Evolutionary conservation across 805 yeast genomes (phyloP).

Genomic region (Wickerhamiella allomyrinae): DNA sequence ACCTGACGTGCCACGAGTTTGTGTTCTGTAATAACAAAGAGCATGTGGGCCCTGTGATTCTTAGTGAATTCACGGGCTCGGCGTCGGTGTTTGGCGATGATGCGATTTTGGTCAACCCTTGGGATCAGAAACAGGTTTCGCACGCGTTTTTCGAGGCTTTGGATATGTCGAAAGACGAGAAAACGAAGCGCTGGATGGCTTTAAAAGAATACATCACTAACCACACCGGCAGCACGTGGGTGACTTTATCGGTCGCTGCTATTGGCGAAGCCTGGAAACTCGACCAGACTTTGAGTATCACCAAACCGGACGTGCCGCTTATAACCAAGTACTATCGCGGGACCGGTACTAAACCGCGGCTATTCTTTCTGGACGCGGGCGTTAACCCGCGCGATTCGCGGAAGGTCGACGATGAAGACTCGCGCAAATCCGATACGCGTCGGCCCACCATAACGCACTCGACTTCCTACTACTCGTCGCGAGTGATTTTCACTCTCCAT

Average conservation of each 20-base stretch:
- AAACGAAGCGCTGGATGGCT: conserved; percentile 43
- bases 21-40: conserved; percentile 46
- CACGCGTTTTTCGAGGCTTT: conserved; percentile 50
- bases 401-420: background rate
- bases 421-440: background rate
- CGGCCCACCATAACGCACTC: background rate
- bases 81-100: conserved; percentile 63
- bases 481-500: conserved; percentile 34
- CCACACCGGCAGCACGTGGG: conserved; percentile 70
- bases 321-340: conserved; percentile 19
- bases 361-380: background rate
- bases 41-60: conserved; percentile 51
- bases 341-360: conserved; percentile 20
- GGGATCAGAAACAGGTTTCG: conserved; percentile 62
- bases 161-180: conserved; percentile 48
- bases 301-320: conserved; percentile 9
- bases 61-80: conserved; percentile 92
- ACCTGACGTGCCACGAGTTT: conserved; percentile 89
- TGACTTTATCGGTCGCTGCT: conserved; percentile 37
- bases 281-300: conserved; percentile 27
- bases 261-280: conserved; percentile 41
- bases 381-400: background rate
- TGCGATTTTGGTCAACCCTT: conserved; percentile 70
- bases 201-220: conserved; percentile 44
- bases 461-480: conserved; percentile 13